These are phyloP conservation scores for Gaertneriomyces sp. DNA, from an alignment of 192 early-diverging fungal species.

Conservation along the genomic window DNA sequence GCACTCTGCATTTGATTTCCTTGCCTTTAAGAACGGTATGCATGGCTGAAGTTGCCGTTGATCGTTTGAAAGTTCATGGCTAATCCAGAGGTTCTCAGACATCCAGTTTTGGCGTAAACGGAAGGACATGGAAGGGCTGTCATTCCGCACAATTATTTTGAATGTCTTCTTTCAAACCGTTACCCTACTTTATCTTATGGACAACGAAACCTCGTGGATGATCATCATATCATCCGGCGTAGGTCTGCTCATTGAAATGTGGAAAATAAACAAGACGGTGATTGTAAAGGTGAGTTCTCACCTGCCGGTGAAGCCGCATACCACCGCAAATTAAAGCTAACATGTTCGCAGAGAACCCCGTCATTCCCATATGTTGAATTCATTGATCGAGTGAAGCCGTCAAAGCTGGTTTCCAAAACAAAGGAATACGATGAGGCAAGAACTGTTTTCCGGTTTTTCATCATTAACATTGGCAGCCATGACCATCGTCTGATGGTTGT, in stretches of 20 bases:
- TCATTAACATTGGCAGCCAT: not conserved
- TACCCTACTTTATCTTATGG: slow-evolving; percentile 82
- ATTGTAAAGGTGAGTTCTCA: slow-evolving; percentile 56
- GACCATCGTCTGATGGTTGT: not conserved
- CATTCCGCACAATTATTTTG: slow-evolving; percentile 72
- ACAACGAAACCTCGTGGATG: slow-evolving; percentile 86
- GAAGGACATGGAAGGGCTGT: slow-evolving; percentile 77
- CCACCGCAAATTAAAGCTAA: no score
- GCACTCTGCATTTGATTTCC: slow-evolving; percentile 84
- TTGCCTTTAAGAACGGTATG: slow-evolving; percentile 90
- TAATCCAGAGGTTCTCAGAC: slow-evolving; percentile 45
- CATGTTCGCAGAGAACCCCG: slow-evolving; percentile 18
- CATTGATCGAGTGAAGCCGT: slow-evolving; percentile 46
- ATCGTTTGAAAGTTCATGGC: not conserved
- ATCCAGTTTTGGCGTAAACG: slow-evolving; percentile 85
- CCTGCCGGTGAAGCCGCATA: no score
- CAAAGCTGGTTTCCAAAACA: slow-evolving; percentile 44
- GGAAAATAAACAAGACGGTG: slow-evolving; percentile 87
- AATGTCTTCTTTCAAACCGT: slow-evolving; percentile 82
- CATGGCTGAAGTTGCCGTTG: slow-evolving; percentile 9
- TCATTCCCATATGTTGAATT: slow-evolving; percentile 52
- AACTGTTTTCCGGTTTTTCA: not conserved
- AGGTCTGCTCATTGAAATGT: slow-evolving; percentile 78
- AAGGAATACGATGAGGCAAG: slow-evolving; percentile 51
- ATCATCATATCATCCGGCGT: slow-evolving; percentile 78